Percentiles rank a stretch among this genome's conserved stretches.
These are phyloP conservation scores for Alternaria triticina DNA, from an alignment of 2,329 filamentous ascomycete species.

Conservation along the genomic window DNA sequence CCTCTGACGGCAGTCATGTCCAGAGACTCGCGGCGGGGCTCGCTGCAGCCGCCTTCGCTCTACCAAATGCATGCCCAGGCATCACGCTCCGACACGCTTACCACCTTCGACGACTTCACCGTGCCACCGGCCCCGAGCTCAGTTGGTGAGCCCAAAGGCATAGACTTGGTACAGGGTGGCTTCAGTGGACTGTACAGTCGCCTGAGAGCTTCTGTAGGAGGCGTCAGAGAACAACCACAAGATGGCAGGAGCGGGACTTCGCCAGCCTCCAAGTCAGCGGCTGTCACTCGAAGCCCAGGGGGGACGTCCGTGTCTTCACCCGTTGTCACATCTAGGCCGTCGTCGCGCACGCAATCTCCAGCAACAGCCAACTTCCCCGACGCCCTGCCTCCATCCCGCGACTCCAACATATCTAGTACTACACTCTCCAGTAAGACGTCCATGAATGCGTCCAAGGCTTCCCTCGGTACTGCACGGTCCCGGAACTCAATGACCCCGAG, in stretches of 20 bases:
- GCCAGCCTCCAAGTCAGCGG: constrained; percentile 18
- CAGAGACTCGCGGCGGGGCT: constrained; percentile 27
- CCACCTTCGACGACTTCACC: constrained; percentile 92
- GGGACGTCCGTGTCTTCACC: constrained; percentile 45
- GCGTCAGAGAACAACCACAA: constrained; percentile 59
- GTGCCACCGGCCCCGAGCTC: constrained; percentile 67
- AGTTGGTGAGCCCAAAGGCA: constrained; percentile 69
- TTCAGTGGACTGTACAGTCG: constrained; percentile 88
- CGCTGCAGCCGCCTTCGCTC: constrained; percentile 53
- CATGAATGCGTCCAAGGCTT: constrained; percentile 21
- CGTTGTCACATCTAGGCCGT: constrained; percentile 42
- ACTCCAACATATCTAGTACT: constrained; percentile 40
- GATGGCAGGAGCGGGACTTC: constrained; percentile 29
- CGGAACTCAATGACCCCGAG: constrained; percentile 34
- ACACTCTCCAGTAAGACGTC: constrained; percentile 40
- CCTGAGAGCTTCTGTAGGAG: constrained; percentile 81
- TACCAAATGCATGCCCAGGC: constrained; percentile 89
- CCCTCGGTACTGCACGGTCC: constrained; percentile 31
- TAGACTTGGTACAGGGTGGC: constrained; percentile 82
- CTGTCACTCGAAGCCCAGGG: constrained; percentile 26
- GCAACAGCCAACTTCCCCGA: constrained; percentile 47
- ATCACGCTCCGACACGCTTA: constrained; percentile 83
- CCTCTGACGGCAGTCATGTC: constrained; percentile 31
- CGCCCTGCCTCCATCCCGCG: constrained; percentile 40
- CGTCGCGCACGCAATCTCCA: constrained; percentile 49